phyloP scores from a whole-genome alignment of 2,329 filamentous ascomycete genomes.

The Paecilomyces sp. region DNA sequence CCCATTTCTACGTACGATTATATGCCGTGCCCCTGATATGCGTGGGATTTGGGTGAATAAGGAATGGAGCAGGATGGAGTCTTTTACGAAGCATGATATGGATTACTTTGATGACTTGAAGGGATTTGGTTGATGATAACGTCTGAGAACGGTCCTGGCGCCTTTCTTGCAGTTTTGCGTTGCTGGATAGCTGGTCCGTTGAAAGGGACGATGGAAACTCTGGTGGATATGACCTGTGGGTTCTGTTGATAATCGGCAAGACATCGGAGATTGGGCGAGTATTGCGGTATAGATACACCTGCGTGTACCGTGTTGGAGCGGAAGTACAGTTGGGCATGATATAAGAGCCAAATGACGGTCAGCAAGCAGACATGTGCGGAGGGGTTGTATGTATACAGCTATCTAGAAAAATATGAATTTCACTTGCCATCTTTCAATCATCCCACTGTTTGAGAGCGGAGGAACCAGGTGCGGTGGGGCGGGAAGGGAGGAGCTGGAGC shows the following conservation, averaged over 20 bases:
- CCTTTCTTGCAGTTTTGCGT: not conserved
- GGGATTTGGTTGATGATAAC: not conserved
- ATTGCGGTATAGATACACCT: too few species aligned
- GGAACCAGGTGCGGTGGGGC: not conserved
- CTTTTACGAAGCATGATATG: not conserved
- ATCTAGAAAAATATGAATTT: not conserved
- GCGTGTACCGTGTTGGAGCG: not conserved
- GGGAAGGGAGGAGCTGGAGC: not conserved
- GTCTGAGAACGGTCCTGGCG: not conserved
- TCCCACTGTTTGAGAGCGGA: not conserved
- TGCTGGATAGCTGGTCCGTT: not conserved
- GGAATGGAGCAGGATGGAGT: not conserved
- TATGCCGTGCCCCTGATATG: not conserved
- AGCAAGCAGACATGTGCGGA: not conserved
- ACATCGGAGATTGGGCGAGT: too few species aligned
- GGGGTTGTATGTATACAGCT: not conserved
- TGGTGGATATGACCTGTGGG: too few species aligned
- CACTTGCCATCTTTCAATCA: not conserved
- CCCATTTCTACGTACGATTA: not conserved
- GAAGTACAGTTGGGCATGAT: not conserved
- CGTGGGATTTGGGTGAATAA: not conserved
- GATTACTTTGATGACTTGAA: not conserved
- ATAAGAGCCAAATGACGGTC: not conserved
- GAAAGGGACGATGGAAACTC: not conserved
- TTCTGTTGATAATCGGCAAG: too few species aligned